Conservation (phyloP, 208 protist species). For the Willaertia magna region DNA sequence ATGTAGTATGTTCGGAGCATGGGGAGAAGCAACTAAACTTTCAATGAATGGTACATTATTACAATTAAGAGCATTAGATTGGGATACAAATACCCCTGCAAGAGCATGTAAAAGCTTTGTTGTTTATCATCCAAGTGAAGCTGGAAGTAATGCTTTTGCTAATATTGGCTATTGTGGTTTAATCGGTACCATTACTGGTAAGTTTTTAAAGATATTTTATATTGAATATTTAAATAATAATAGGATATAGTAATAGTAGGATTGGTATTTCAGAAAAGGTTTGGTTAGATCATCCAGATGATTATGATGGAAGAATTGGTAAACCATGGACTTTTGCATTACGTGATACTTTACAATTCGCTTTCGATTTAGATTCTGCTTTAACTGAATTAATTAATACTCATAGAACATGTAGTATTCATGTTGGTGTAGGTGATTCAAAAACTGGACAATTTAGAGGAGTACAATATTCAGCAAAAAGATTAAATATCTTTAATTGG, state of each 20-base stretch:
- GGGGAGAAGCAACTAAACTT: neutral
- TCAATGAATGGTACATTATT: neutral
- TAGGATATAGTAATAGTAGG: neutral
- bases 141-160: slow-evolving; percentile 21
- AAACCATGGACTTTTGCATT: slow-evolving; percentile 22
- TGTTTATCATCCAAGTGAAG: slow-evolving; percentile 26
- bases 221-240: no score
- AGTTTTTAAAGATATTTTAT: no score
- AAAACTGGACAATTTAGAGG: neutral
- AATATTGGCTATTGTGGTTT: slow-evolving; percentile 20
- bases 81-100: slow-evolving; percentile 13
- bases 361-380: slow-evolving; percentile 16
- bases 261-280: slow-evolving; percentile 4
- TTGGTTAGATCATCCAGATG: neutral
- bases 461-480: neutral
- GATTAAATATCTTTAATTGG: neutral
- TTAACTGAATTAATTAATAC: slow-evolving; percentile 23
- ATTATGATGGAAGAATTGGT: neutral
- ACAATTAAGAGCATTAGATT: slow-evolving; percentile 28
- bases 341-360: slow-evolving; percentile 32
- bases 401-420: slow-evolving; percentile 21
- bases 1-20: slow-evolving; percentile 15
- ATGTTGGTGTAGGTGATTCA: neutral
- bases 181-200: neutral
- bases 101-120: slow-evolving; percentile 16